Base-by-base conservation (phyloP, 2,329 filamentous ascomycete species). In the Blastomyces gilchristii region DNA sequence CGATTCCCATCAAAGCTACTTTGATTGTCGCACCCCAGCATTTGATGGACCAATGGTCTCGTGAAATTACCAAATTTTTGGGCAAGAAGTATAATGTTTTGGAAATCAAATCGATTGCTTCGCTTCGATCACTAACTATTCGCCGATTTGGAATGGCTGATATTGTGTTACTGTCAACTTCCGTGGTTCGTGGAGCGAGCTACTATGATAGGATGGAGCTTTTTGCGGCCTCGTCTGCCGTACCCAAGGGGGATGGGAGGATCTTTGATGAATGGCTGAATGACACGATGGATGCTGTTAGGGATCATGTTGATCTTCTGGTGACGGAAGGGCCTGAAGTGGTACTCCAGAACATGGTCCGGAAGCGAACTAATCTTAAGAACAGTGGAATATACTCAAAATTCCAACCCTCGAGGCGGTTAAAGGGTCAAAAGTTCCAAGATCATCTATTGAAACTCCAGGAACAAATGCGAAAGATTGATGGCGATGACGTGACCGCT, bases 11-110 rank as follows among this genome's bases (percentile, higher is more conserved):
- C 0, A 78, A 81, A 18, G 85, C 84, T 4, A 88, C 85, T 0
- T 69, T 88, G 2, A 80, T 88, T 37, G 70, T 88, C 0, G 82
- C 83, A 7, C 85, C 85, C 0, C 65, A 70, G 0, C 80, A 82
- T 58, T 74, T 89, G 5, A 72, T 81, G 1, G 68, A 75, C 6
- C 86, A 88, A 68, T 89, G 86, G 86, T 68, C 69, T 9, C 69
- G 71, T 0, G 85, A 88, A 65, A 78, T 84, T 16, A 58, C 67
- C 2, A 82, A 82, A 60, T 85, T 82, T 68, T 70, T 83, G 2
- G 76, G 72, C 3, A 65, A 62, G 0, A 71, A 70, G 6, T 79
- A 79, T 67, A 74, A 73, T 2, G 72, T 86, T 2, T 56, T 84
- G 0, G 65, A 77, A 0, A 76, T 86, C 53, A 73, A 74, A 18